Evolutionary conservation across 768 basidiomycete species (phyloP).

Genomic region (Tylopilus intermedius): DNA sequence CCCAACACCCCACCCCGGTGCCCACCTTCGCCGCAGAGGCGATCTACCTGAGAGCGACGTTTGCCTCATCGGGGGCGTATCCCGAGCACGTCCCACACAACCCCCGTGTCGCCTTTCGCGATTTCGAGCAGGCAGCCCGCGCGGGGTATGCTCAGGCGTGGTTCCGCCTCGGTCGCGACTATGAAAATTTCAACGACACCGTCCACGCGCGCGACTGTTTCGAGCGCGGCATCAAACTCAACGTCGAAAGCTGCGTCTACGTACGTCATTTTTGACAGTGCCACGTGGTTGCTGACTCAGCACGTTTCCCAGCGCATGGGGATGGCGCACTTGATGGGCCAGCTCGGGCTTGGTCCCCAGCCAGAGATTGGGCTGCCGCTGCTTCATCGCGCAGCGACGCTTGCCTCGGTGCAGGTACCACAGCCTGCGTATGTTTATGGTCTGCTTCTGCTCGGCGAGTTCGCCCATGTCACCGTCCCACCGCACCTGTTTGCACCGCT

Average conservation of each 20-base stretch:
- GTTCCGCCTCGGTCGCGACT: conserved; percentile 89
- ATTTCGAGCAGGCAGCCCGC: conserved; percentile 80
- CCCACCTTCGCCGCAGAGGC: conserved; percentile 60
- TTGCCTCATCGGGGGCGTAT: conserved; percentile 69
- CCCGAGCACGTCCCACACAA: conserved; percentile 62
- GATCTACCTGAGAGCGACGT: conserved; percentile 66
- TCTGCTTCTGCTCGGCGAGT: conserved; percentile 82
- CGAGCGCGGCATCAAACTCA: conserved; percentile 69
- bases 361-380: conserved; percentile 60
- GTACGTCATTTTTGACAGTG: neutral
- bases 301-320: conserved; percentile 64
- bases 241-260: conserved; percentile 66
- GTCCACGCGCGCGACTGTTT: conserved; percentile 79
- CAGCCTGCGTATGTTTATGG: conserved; percentile 88
- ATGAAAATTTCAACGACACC: conserved; percentile 80
- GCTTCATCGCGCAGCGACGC: conserved; percentile 71
- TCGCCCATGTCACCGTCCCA: conserved; percentile 58
- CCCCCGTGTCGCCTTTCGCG: conserved; percentile 78
- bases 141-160: conserved; percentile 77
- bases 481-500: conserved; percentile 48
- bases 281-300: too few species aligned
- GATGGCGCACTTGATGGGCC: conserved; percentile 88
- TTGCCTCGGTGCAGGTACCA: conserved; percentile 69
- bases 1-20: conserved; percentile 32
- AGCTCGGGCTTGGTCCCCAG: conserved; percentile 60